Base-by-base conservation (phyloP, 2,329 filamentous ascomycete genomes). In the Colletotrichum costaricense region DNA sequence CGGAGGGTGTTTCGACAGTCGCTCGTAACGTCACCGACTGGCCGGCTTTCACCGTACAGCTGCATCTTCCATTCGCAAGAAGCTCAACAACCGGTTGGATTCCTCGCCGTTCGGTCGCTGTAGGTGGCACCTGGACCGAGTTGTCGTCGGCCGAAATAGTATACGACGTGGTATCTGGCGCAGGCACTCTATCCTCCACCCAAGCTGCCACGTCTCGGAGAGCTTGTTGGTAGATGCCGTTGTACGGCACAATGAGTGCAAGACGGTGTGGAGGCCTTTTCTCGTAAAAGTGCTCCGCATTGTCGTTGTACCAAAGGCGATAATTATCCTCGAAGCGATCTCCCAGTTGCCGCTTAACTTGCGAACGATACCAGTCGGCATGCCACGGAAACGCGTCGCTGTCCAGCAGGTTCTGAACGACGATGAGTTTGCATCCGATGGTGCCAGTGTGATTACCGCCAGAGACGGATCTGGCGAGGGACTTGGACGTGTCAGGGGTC, bases 321-420 rank as follows among this genome's bases (percentile, higher is more conserved):
- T 75, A 77, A 58, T 76, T 74, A 46, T 63, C 70, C 3, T 70
- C 69, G 22, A 75, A 67, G 6, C 58, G 54, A 3, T n/a, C 42
- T 3, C 76, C 75, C 4, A 75, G 56, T 0, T 63, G 66, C 14
- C 69, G 26, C 2, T 60, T 56, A 11, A 78, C 76, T 30, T 74
- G 62, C 6, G 28, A 28, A 14, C 66, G 71, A 38, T 78, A 78
- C 77, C 77, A 78, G 54, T 77, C 76, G 5, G 77, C 77, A 54
- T 78, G 77, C 75, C 75, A 74, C 1, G 77, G 76, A 19, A 75
- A 72, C 4, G 77, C 77, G 14, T 78, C 77, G n/a, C 57, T 67
- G 57, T 78, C 76, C 3, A 67, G 11, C 5, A 78, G 74, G 12
- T 73, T 77, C 49, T 76, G 73, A 62, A 78, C 64, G 46, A 76